Evolutionary conservation across 768 basidiomycete genomes (phyloP).

Genomic region (Crucibulum laeve): DNA sequence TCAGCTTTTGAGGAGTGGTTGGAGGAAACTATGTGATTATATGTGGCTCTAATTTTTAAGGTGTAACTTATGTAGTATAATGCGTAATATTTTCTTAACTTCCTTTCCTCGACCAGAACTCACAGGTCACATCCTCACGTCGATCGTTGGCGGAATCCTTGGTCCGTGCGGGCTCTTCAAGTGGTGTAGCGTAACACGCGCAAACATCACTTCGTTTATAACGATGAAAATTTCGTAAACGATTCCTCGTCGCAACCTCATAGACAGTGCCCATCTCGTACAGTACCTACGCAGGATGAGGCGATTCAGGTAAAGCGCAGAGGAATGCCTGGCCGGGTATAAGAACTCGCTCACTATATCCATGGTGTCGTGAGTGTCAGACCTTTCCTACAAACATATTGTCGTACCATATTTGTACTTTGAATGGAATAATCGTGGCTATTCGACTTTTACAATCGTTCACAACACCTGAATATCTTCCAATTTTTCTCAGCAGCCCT

Average conservation of each 20-base stretch:
- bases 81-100: no score
- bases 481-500: no score
- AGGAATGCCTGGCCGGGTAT: slow-evolving; percentile 47
- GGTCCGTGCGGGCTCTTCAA: no score
- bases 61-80: no score
- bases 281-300: slow-evolving; percentile 40
- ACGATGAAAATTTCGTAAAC: not conserved
- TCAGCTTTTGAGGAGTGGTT: slow-evolving; percentile 44
- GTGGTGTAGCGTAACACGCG: not conserved
- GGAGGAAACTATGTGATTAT: slow-evolving; percentile 31
- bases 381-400: slow-evolving; percentile 53
- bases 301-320: slow-evolving; percentile 72
- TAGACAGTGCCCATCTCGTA: slow-evolving; percentile 71
- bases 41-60: not conserved
- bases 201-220: not conserved
- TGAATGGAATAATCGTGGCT: not conserved
- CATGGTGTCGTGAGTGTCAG: slow-evolving; percentile 60
- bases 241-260: slow-evolving; percentile 45
- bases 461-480: no score
- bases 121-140: no score
- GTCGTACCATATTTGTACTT: not conserved
- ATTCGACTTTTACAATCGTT: no score
- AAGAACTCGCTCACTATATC: slow-evolving; percentile 52
- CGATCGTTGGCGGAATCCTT: no score
- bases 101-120: no score